Percentiles rank a stretch among this genome's conserved stretches.
These are phyloP conservation scores for Pseudozyma sp. DNA, from an alignment of 1,284 basidiomycete genomes.

Conservation along the genomic window DNA sequence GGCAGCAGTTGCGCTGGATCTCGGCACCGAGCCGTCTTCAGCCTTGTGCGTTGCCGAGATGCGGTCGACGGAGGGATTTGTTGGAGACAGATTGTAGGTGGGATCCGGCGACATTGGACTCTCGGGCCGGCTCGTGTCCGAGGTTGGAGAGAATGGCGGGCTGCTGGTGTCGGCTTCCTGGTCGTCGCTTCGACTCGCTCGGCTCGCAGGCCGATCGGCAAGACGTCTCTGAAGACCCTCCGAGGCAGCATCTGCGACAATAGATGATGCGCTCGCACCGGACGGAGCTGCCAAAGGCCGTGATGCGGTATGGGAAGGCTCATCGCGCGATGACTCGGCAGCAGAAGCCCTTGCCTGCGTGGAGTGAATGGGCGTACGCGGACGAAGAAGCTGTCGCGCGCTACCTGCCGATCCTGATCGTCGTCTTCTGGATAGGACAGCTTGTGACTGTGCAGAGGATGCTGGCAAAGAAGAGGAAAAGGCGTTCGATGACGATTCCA, in stretches of 20 bases:
- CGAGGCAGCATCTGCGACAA: background rate
- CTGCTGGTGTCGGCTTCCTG: constrained; percentile 13
- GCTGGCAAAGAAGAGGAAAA: constrained; percentile 13
- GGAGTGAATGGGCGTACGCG: constrained; percentile 25
- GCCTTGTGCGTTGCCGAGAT: background rate
- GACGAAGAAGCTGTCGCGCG: constrained; percentile 30
- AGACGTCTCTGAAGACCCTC: too few species aligned
- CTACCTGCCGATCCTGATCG: constrained; percentile 34
- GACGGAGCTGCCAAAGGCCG: background rate
- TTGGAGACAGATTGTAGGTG: background rate
- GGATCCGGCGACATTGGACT: constrained; percentile 9
- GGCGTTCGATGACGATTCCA: background rate
- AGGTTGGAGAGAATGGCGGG: constrained; percentile 17
- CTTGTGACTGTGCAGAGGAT: constrained; percentile 22
- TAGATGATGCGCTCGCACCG: background rate
- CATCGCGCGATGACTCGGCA: background rate
- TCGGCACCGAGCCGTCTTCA: background rate
- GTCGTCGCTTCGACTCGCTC: too few species aligned
- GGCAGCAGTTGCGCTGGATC: background rate
- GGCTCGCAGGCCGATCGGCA: too few species aligned
- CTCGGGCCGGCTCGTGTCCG: constrained; percentile 29
- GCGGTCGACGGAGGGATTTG: background rate
- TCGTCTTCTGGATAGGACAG: constrained; percentile 15
- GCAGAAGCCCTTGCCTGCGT: background rate
- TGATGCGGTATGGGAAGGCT: background rate